Evolutionary conservation across 441 rosid genomes (phyloP).

Genomic region (Codiaeum variegatum): DNA sequence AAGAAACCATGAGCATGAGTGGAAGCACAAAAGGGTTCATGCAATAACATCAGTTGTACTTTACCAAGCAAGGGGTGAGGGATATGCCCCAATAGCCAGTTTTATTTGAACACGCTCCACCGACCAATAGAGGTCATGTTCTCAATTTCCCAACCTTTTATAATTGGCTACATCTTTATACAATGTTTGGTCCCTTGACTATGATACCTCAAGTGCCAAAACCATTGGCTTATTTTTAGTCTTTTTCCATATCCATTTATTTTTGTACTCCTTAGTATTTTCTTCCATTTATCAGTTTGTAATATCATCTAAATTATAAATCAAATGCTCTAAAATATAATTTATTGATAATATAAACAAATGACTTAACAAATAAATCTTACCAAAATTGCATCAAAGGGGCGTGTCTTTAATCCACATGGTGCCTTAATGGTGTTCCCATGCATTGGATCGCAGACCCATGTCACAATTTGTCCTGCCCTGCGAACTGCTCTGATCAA

Average conservation of each 20-base stretch:
- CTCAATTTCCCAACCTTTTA: not conserved
- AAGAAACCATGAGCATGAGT: not conserved
- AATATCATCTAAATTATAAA: not conserved
- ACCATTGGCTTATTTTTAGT: not conserved
- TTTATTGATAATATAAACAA: not conserved
- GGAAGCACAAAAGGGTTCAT: not conserved
- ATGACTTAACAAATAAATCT: not conserved
- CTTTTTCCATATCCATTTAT: not conserved
- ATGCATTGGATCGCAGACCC: slow-evolving; percentile 91
- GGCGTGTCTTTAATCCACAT: slow-evolving; percentile 77
- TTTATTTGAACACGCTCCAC: not conserved
- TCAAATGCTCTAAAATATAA: not conserved
- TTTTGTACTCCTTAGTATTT: not conserved
- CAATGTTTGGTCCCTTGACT: not conserved
- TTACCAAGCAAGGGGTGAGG: not conserved
- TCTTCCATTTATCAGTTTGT: not conserved
- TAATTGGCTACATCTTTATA: not conserved
- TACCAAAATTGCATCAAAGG: slow-evolving; percentile 84
- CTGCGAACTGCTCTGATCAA: slow-evolving; percentile 68
- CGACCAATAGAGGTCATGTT: not conserved
- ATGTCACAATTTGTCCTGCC: slow-evolving; percentile 75
- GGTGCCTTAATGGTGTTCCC: slow-evolving; percentile 90
- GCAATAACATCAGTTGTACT: not conserved
- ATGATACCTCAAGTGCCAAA: not conserved
- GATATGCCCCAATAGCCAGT: not conserved